Percentiles rank a stretch among this genome's conserved stretches.
phyloP scores from a whole-genome alignment of 176 grass and related monocot species.

The Otatea glauca region DNA sequence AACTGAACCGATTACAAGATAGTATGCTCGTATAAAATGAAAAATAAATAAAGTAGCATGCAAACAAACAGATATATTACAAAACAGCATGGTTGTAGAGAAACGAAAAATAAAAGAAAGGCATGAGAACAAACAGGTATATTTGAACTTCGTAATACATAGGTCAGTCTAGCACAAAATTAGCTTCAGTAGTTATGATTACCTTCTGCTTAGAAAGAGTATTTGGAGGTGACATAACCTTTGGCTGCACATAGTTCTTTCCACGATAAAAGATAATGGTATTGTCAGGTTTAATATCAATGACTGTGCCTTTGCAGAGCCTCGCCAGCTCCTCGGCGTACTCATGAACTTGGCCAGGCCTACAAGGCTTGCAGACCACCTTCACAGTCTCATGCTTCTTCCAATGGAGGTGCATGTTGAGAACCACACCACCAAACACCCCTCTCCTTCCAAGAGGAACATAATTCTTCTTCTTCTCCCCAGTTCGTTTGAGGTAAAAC shows the following conservation, averaged over 20 bases:
- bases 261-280: conserved; percentile 77
- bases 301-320: conserved; percentile 65
- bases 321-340: conserved; percentile 60
- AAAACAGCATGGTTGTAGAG: background rate
- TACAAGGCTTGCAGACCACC: conserved; percentile 71
- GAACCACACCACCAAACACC: conserved; percentile 80
- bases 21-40: background rate
- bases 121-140: conserved; percentile 5
- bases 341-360: conserved; percentile 69
- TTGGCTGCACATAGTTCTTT: conserved; percentile 76
- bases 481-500: conserved; percentile 64
- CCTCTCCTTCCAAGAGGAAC: conserved; percentile 77
- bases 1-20: background rate
- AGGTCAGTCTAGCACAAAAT: background rate
- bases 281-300: conserved; percentile 74
- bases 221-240: conserved; percentile 75
- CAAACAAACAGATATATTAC: background rate
- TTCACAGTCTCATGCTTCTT: conserved; percentile 83
- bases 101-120: background rate
- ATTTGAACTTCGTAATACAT: background rate
- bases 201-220: conserved; percentile 86
- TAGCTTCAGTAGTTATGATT: conserved; percentile 11
- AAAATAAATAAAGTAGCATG: background rate
- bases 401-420: conserved; percentile 90
- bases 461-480: conserved; percentile 83